Conservation (phyloP, 805 yeast species). For the Candida nitratophila region DNA sequence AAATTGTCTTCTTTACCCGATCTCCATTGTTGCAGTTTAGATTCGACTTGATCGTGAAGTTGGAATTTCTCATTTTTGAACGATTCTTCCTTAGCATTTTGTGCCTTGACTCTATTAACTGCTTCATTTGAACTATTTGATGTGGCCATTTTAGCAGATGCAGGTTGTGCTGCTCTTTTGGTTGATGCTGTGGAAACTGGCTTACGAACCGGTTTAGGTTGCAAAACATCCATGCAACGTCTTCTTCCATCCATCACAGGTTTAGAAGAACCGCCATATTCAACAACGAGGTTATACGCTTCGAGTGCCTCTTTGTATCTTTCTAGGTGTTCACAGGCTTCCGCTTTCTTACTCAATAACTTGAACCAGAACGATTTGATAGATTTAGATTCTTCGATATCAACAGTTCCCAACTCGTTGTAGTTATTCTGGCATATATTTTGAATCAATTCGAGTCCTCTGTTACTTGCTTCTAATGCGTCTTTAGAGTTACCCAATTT, state of each 20-base stretch:
- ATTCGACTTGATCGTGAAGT: slow-evolving; percentile 58
- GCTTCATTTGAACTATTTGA: slow-evolving; percentile 33
- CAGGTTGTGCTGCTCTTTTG: slow-evolving; percentile 8
- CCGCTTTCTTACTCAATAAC: slow-evolving; percentile 65
- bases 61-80: slow-evolving; percentile 51
- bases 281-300: slow-evolving; percentile 54
- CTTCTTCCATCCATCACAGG: slow-evolving; percentile 73
- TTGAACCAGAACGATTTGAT: slow-evolving; percentile 71
- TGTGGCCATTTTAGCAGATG: slow-evolving; percentile 14
- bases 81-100: slow-evolving; percentile 35
- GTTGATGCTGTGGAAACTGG: slow-evolving; percentile 14
- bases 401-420: slow-evolving; percentile 24
- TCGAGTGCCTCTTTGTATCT: slow-evolving; percentile 55
- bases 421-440: slow-evolving; percentile 16
- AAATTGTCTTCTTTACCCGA: slow-evolving; percentile 73
- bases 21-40: slow-evolving; percentile 55
- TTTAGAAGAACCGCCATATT: slow-evolving; percentile 59
- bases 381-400: slow-evolving; percentile 41
- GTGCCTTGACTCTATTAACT: slow-evolving; percentile 42
- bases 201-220: slow-evolving; percentile 39
- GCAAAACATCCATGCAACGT: slow-evolving; percentile 60
- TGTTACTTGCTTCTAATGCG: slow-evolving; percentile 39
- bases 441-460: slow-evolving; percentile 37
- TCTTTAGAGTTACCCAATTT: slow-evolving; percentile 65
- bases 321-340: slow-evolving; percentile 77